Percentiles rank a stretch among this genome's conserved stretches.
These are phyloP conservation scores for Daldinia childiae DNA, from an alignment of 495 filamentous ascomycete genomes.

Conservation along the genomic window DNA sequence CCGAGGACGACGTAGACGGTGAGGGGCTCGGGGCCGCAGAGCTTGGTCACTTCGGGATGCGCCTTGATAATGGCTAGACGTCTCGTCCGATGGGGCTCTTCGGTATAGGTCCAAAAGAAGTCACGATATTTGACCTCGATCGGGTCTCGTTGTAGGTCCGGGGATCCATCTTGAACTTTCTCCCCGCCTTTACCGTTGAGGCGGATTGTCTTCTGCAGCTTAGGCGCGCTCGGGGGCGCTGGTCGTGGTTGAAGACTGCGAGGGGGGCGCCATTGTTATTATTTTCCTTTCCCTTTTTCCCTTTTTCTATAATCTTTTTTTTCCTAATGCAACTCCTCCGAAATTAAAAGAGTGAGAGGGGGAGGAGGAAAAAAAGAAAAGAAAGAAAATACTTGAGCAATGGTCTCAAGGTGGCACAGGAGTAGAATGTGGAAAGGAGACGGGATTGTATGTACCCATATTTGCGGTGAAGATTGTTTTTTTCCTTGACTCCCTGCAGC, in stretches of 20 bases:
- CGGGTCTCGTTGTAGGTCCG: conserved; percentile 42
- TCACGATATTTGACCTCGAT: conserved; percentile 58
- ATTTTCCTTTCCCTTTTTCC: background rate
- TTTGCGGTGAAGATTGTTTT: conserved; percentile 40
- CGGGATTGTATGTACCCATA: conserved; percentile 28
- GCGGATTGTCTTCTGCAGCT: conserved; percentile 41
- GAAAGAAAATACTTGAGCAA: conserved; percentile 1
- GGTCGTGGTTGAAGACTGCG: conserved; percentile 44
- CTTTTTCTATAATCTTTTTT: background rate
- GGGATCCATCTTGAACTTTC: conserved; percentile 20
- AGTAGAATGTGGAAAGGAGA: conserved; percentile 31
- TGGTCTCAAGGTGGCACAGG: conserved; percentile 19
- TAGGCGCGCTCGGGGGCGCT: conserved; percentile 31
- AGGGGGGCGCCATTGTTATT: conserved; percentile 45
- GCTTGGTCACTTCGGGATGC: conserved; percentile 96
- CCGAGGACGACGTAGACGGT: conserved; percentile 91
- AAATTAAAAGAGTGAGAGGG: background rate
- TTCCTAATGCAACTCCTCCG: background rate
- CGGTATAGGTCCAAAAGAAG: conserved; percentile 95
- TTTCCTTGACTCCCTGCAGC: background rate
- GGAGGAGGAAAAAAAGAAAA: conserved; percentile 3
- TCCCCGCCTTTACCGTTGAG: conserved; percentile 42
- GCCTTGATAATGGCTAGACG: conserved; percentile 96
- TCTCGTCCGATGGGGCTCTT: conserved; percentile 94
- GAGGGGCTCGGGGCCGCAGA: conserved; percentile 94